Evolutionary conservation across 2,329 filamentous ascomycete species (phyloP), one percentile per base, ranked within the genome.

Genomic region (Ramichloridium luteum): DNA sequence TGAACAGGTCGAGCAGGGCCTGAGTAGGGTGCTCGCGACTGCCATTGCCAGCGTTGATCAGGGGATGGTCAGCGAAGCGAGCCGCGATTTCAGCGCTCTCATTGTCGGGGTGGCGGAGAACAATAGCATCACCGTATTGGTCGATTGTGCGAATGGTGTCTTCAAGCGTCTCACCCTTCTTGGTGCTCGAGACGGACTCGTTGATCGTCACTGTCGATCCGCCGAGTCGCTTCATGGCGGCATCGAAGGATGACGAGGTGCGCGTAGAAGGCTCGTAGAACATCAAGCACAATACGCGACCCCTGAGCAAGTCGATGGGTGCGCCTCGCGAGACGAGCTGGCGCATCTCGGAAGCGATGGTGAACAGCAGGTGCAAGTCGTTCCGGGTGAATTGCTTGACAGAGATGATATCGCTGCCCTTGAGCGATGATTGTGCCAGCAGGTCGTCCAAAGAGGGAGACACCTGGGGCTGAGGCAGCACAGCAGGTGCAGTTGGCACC

Each of bases 251-350:
- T 22, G 82, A 76, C 9, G 88, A 94, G 4, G 90, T 98, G 33
- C 90, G 74, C 3, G 90, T 98, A 1, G 88, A 96, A 2, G 90
- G 90, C 67, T 98, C 90, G 59, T 86, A 98, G 71, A 98, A 98
- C 64, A 98, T 75, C 2, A 83, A 90, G 61, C 80, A 84, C 22
- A 98, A 70, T 9, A 98, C 74, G 27, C 81, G 77, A 16, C 86
- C 85, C 49, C 80, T 82, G 39, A 98, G 74, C 35, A 93, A 70
- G 50, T 90, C 79, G 30, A 98, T 68, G 16, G 90, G 80, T 37
- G 90, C 90, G 49, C 93, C 80, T 30, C 86, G 79, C 62, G 96
- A 83, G 16, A 94, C 90, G 32, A 85, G 86, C 12, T 93, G 72
- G 16, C 88, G 81, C 86, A 98, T 96, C 63, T 98, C 90, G 57